Evolutionary conservation across 805 yeast genomes (phyloP), one percentile per base, ranked within the genome.

Genomic region (Kuraishia piskuri): DNA sequence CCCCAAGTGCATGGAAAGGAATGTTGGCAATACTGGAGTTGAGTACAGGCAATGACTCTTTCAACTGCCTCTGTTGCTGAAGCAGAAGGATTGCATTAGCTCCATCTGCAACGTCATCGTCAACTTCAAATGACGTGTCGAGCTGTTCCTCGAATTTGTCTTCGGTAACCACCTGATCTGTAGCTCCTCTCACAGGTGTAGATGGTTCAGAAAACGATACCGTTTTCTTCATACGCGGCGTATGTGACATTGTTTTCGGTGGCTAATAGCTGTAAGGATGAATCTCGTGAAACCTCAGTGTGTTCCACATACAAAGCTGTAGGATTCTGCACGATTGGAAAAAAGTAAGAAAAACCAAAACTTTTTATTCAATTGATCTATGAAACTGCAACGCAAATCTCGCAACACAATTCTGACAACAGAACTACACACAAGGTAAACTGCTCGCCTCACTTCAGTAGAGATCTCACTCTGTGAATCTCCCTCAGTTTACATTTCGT

Each of bases 61-160:
- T 31, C 17, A 12, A 57, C 53, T 4, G 60, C 58, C 10, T 60
- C 49, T 25, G 56, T 59, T 14, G 58, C 37, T 22, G 46, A 22
- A 24, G 54, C 22, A 14, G 47, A 22, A 19, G 49, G 12, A 5
- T 46, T 22, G 44, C 50, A 24, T 21, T 22, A 2, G 20, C 40
- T 14, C 45, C 36, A 21, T 21, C 25, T 21, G 37, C 19, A 6
- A 22, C 22, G 31, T 20, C 23, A 6, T 25, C 25, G n/a, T 26
- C 20, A 22, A 46, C 51, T 21, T 20, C 23, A 19, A 72, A 70
- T 51, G 74, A 62, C 59, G 70, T 72, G 55, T 71, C 68, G 53
- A 69, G 61, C 57, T 73, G 73, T 20, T 76, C 71, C 59, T 72
- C 72, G 54, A 48, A 21, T 21, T 45, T 36, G 2, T 6, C 25